A percentile compares a stretch with the other conserved stretches of the same genome.
phyloP scores from a whole-genome alignment of 2,329 filamentous ascomycete species.

The Aureobasidium sp. region DNA sequence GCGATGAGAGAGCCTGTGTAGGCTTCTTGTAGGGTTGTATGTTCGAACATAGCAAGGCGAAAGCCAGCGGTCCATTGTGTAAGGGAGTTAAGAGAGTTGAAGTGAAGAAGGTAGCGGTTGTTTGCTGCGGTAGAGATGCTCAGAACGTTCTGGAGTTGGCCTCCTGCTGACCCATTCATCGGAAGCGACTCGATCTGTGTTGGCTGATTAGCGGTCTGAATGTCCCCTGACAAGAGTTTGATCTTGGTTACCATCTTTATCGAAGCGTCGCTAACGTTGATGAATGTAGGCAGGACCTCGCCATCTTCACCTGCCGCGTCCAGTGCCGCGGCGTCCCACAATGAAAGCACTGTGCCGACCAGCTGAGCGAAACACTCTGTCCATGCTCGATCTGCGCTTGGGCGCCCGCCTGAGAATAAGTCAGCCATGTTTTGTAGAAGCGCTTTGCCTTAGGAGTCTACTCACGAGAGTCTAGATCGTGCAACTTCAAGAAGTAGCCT shows the following conservation, averaged over 20 bases:
- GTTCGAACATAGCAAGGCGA: slow-evolving; percentile 86
- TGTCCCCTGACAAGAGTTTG: neutral
- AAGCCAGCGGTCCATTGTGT: slow-evolving; percentile 96
- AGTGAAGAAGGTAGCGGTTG: slow-evolving; percentile 92
- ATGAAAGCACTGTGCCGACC: slow-evolving; percentile 84
- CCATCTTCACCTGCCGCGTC: slow-evolving; percentile 78
- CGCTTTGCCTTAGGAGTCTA: slow-evolving; percentile 19
- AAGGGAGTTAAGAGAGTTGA: slow-evolving; percentile 87
- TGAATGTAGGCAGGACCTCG: slow-evolving; percentile 82
- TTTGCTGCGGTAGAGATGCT: slow-evolving; percentile 92
- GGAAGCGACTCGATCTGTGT: slow-evolving; percentile 60
- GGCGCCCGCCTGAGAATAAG: slow-evolving; percentile 60
- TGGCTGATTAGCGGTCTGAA: slow-evolving; percentile 9
- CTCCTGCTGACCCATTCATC: slow-evolving; percentile 65
- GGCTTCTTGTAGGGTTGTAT: slow-evolving; percentile 85
- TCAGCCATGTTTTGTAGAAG: neutral
- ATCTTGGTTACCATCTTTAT: slow-evolving; percentile 75
- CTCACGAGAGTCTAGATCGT: slow-evolving; percentile 87
- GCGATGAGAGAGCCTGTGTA: slow-evolving; percentile 95
- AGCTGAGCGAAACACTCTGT: slow-evolving; percentile 95
- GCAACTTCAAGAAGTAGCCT: slow-evolving; percentile 93
- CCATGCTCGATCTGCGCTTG: slow-evolving; percentile 82
- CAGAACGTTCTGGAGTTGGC: slow-evolving; percentile 85
- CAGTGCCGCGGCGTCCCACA: slow-evolving; percentile 91
- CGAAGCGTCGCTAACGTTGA: slow-evolving; percentile 94